phyloP scores from a whole-genome alignment of 768 basidiomycete species.

The Sutorius australiensis region DNA sequence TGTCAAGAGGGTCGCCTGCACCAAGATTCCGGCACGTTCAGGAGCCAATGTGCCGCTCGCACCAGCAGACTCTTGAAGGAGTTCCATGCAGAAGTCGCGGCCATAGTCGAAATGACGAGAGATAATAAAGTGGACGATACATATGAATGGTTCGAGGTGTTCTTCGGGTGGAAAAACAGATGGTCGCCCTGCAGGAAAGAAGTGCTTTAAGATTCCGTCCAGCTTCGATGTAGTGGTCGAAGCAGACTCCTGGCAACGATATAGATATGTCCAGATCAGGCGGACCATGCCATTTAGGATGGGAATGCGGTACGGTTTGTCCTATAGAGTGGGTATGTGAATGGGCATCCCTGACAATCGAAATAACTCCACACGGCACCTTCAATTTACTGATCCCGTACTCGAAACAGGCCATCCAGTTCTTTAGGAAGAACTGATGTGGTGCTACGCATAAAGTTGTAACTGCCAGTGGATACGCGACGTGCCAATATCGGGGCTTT shows the following conservation, averaged over 20 bases:
- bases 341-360: background rate
- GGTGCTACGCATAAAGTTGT: slow-evolving; percentile 86
- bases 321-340: slow-evolving; percentile 42
- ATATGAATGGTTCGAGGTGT: slow-evolving; percentile 70
- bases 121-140: slow-evolving; percentile 77
- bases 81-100: slow-evolving; percentile 72
- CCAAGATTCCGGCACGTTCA: slow-evolving; percentile 69
- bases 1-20: slow-evolving; percentile 75
- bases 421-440: slow-evolving; percentile 74
- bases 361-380: slow-evolving; percentile 39
- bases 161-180: slow-evolving; percentile 67
- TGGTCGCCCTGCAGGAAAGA: slow-evolving; percentile 72
- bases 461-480: slow-evolving; percentile 80
- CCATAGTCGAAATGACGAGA: slow-evolving; percentile 85
- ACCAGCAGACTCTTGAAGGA: slow-evolving; percentile 65
- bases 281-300: slow-evolving; percentile 82
- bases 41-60: slow-evolving; percentile 51
- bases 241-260: slow-evolving; percentile 81
- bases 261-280: slow-evolving; percentile 92
- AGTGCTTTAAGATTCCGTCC: slow-evolving; percentile 67
- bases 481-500: slow-evolving; percentile 87
- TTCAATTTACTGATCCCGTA: slow-evolving; percentile 72
- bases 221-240: slow-evolving; percentile 80
- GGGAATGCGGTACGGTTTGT: slow-evolving; percentile 64
- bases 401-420: slow-evolving; percentile 78